Conservation (phyloP, 129 eudicot genomes). For the Flaveria brownii region DNA sequence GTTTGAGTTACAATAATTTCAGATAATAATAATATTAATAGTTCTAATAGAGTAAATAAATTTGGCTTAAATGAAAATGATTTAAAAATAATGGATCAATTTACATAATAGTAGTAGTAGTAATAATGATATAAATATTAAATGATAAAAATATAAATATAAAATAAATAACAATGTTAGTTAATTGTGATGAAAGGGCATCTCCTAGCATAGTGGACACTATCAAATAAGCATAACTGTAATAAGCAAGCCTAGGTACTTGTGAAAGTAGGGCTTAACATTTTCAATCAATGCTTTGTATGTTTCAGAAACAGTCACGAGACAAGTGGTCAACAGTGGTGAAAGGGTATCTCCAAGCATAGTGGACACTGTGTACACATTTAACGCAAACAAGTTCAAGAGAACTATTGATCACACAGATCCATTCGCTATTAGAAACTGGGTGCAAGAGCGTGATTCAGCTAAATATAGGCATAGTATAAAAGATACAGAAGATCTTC, state of each 20-base stretch:
- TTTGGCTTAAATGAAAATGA: not conserved
- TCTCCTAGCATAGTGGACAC: too few relatives aligned
- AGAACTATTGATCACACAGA: conserved; percentile 32
- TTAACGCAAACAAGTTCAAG: not conserved
- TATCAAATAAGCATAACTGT: not conserved
- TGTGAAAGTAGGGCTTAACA: not conserved
- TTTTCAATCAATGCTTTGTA: not conserved
- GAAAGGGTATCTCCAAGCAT: conserved; percentile 21
- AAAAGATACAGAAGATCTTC: conserved; percentile 50
- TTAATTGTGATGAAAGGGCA: too few relatives aligned
- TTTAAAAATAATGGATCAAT: not conserved
- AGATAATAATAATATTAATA: not conserved
- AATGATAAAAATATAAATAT: not conserved
- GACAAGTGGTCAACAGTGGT: conserved; percentile 35
- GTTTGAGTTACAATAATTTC: not conserved
- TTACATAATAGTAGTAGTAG: too few relatives aligned
- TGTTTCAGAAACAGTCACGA: conserved; percentile 33
- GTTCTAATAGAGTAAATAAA: too few relatives aligned
- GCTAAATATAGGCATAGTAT: conserved; percentile 50
- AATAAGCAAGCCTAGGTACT: not conserved
- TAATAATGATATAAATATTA: not conserved
- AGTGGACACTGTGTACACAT: not conserved
- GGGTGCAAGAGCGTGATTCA: conserved; percentile 37
- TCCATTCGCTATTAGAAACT: conserved; percentile 33
- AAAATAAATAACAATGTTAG: too few relatives aligned